Percentiles rank a stretch among this genome's conserved stretches.
Conservation (phyloP, 1,284 basidiomycete genomes). For the Cystobasidium slooffiae region DNA sequence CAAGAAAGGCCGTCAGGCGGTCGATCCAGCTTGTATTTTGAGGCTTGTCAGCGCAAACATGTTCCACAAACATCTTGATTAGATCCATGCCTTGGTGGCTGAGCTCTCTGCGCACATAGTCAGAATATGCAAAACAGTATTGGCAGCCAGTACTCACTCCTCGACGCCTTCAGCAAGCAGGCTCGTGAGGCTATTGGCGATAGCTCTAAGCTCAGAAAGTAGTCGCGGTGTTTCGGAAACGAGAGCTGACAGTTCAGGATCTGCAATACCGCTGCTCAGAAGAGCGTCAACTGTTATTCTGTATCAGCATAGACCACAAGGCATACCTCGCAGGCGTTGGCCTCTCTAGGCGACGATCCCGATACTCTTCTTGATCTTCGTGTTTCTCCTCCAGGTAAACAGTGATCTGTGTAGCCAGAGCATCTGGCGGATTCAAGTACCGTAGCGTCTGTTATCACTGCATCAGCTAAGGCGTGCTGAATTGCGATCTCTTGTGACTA, state of each 20-base stretch:
- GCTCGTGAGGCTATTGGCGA: constrained; percentile 68
- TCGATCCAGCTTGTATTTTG: constrained; percentile 66
- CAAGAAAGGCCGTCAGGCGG: constrained; percentile 67
- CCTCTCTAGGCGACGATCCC: constrained; percentile 15
- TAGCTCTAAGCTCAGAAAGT: constrained; percentile 58
- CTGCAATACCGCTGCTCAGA: background rate
- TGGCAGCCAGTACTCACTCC: background rate
- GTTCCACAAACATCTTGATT: constrained; percentile 71
- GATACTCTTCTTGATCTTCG: constrained; percentile 77
- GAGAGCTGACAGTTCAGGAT: constrained; percentile 15
- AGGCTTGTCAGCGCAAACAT: constrained; percentile 67
- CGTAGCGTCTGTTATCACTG: constrained; percentile 65
- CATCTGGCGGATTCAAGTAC: constrained; percentile 75
- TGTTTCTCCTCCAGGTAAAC: constrained; percentile 85
- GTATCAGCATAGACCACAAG: background rate
- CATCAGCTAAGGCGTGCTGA: background rate
- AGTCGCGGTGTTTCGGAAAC: constrained; percentile 3
- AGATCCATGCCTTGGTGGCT: constrained; percentile 52
- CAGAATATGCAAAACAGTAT: background rate
- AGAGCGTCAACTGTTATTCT: background rate
- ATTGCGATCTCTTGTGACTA: background rate
- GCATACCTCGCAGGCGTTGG: constrained; percentile 45
- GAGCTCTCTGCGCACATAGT: background rate
- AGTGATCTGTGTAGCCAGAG: constrained; percentile 72
- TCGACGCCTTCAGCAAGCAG: background rate